These are phyloP conservation scores for Sporothrix brunneoviolacea DNA, from an alignment of 2,329 filamentous ascomycete genomes.

Conservation along the genomic window DNA sequence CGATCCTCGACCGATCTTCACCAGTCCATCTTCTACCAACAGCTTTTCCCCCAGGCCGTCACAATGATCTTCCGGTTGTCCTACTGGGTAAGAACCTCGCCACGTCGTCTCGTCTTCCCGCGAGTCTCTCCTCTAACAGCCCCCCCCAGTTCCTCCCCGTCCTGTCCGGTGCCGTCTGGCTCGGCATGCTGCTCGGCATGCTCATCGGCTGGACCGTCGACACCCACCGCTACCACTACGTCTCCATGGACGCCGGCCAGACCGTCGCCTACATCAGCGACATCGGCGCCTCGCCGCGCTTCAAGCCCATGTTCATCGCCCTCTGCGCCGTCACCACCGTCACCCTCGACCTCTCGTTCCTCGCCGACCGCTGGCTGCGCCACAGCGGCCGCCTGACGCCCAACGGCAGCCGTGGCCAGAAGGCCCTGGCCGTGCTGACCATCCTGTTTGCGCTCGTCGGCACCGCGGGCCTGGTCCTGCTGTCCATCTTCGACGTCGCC, in stretches of 20 bases:
- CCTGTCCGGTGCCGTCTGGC: slow-evolving; percentile 59
- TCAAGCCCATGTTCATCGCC: slow-evolving; percentile 74
- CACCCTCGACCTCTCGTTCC: slow-evolving; percentile 73
- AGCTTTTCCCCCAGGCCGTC: no score
- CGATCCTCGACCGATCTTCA: no score
- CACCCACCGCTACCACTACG: slow-evolving; percentile 47
- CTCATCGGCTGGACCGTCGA: slow-evolving; percentile 62
- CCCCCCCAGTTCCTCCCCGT: slow-evolving; percentile 56
- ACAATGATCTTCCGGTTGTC: slow-evolving; percentile 8
- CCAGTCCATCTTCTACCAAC: no score
- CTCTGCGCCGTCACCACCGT: slow-evolving; percentile 66
- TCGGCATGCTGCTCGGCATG: slow-evolving; percentile 62
- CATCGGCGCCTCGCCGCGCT: slow-evolving; percentile 46
- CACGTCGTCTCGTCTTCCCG: neutral
- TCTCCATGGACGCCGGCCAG: slow-evolving; percentile 53
- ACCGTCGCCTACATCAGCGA: slow-evolving; percentile 67
- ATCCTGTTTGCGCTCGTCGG: slow-evolving; percentile 68
- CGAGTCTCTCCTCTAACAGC: neutral
- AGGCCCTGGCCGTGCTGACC: slow-evolving; percentile 52
- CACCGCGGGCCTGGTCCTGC: slow-evolving; percentile 70
- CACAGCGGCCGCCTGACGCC: slow-evolving; percentile 71
- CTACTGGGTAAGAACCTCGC: slow-evolving; percentile 12
- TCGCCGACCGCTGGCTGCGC: slow-evolving; percentile 76
- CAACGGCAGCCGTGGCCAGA: slow-evolving; percentile 60
- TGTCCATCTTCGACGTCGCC: slow-evolving; percentile 81